A percentile compares a stretch with the other conserved stretches of the same genome.
Evolutionary conservation across 2,329 filamentous ascomycete genomes (phyloP).

Genomic region (Neopestalotiopsis sp.): DNA sequence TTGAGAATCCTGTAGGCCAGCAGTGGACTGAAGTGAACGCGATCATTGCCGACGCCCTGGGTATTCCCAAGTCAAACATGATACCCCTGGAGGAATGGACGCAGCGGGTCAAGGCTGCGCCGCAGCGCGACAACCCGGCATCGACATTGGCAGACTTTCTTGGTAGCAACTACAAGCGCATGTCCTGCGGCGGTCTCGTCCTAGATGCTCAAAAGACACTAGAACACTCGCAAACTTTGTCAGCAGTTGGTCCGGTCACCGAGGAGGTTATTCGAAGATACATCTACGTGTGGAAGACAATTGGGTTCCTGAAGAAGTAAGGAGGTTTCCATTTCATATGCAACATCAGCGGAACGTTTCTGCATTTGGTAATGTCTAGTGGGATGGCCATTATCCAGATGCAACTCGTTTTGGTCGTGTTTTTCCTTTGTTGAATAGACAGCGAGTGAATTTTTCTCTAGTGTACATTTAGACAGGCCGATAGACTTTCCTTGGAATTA

Average conservation of each 20-base stretch:
- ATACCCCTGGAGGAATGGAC: conserved; percentile 37
- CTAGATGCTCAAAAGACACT: conserved; percentile 39
- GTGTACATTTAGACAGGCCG: not conserved
- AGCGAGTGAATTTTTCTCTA: not conserved
- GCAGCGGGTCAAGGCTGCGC: conserved; percentile 34
- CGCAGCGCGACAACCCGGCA: conserved; percentile 39
- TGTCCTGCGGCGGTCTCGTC: conserved; percentile 51
- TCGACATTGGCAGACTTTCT: conserved; percentile 38
- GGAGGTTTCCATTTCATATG: not conserved
- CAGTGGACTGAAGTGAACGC: conserved; percentile 32
- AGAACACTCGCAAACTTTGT: conserved; percentile 31
- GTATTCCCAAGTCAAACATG: conserved; percentile 25
- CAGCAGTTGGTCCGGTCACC: conserved; percentile 27
- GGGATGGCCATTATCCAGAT: not conserved
- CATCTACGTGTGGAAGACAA: conserved; percentile 31
- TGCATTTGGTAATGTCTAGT: not conserved
- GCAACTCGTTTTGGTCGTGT: not conserved
- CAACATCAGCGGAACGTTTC: not conserved
- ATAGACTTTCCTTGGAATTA: not conserved
- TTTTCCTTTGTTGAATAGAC: not conserved
- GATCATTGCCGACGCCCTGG: conserved; percentile 29
- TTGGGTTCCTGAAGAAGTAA: conserved; percentile 26
- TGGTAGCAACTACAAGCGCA: conserved; percentile 41
- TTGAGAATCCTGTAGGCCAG: conserved; percentile 28
- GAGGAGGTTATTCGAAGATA: conserved; percentile 27